A percentile compares a stretch with the other conserved stretches of the same genome.
Evolutionary conservation across 306 rosid species (phyloP).

Genomic region (Ammopiptanthus mongolicus): DNA sequence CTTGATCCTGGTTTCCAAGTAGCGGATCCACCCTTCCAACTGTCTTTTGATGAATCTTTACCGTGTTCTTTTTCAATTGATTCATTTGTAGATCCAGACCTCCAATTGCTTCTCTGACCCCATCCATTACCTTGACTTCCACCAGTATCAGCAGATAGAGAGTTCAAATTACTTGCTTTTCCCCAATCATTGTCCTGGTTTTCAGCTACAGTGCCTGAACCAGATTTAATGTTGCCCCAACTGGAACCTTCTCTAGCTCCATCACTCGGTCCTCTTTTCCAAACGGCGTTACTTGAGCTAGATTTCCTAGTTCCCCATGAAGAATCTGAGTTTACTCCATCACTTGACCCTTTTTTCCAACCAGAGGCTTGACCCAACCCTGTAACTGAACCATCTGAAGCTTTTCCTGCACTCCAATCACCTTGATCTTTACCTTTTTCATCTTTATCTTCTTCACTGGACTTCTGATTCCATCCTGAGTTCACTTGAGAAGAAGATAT

Average conservation of each 20-base stretch:
- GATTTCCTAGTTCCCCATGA: background rate
- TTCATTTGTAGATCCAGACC: background rate
- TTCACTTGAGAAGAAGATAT: background rate
- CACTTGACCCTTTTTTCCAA: background rate
- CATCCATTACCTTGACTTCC: background rate
- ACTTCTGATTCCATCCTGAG: constrained; percentile 3
- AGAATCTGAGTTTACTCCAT: background rate
- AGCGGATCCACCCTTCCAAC: background rate
- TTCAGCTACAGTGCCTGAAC: background rate
- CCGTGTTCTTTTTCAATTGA: background rate
- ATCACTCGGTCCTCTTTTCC: constrained; percentile 19
- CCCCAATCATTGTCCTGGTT: constrained; percentile 4
- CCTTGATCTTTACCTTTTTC: background rate
- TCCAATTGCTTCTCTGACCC: background rate
- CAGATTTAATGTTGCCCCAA: constrained; percentile 11
- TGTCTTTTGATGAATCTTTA: background rate
- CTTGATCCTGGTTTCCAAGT: background rate
- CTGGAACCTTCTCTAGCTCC: constrained; percentile 12
- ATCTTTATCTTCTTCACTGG: background rate
- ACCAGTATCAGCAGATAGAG: background rate
- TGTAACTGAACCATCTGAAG: background rate
- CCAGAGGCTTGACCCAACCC: constrained; percentile 2
- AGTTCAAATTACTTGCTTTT: constrained; percentile 6
- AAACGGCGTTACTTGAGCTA: background rate
- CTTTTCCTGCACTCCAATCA: constrained; percentile 15